phyloP scores from a whole-genome alignment of 331 rosid species.

The Prunus yedoensis region DNA sequence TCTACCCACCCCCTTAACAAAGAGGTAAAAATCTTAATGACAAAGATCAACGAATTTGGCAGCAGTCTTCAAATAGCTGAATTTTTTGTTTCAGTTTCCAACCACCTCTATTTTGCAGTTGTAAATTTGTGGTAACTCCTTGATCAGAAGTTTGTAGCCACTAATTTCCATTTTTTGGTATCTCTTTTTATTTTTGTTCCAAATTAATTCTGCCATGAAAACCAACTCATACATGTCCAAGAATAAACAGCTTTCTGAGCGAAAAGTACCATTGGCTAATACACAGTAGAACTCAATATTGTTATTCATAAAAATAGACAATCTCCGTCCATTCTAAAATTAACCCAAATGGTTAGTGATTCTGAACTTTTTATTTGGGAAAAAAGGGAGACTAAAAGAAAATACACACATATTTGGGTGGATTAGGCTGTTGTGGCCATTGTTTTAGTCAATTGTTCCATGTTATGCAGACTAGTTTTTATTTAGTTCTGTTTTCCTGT shows the following conservation, averaged over 20 bases:
- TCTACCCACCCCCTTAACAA: constrained; percentile 14
- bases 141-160: constrained; percentile 37
- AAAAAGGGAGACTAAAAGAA: background rate
- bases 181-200: background rate
- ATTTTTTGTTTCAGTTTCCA: constrained; percentile 16
- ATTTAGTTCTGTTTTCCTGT: too few relatives aligned
- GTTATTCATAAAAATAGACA: background rate
- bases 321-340: background rate
- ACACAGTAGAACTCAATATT: background rate
- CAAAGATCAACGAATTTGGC: constrained; percentile 10
- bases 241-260: background rate
- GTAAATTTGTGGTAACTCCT: constrained; percentile 40
- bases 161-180: constrained; percentile 15
- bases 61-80: constrained; percentile 19
- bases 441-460: too few relatives aligned
- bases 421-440: too few relatives aligned
- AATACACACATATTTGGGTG: background rate
- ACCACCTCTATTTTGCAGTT: constrained; percentile 31
- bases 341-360: background rate
- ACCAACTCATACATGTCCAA: background rate
- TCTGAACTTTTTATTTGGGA: background rate
- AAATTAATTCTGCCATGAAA: background rate
- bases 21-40: constrained; percentile 11
- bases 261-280: background rate
- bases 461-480: too few relatives aligned